Base-by-base conservation (phyloP, 2,329 filamentous ascomycete species). In the Ramichloridium luteum region DNA sequence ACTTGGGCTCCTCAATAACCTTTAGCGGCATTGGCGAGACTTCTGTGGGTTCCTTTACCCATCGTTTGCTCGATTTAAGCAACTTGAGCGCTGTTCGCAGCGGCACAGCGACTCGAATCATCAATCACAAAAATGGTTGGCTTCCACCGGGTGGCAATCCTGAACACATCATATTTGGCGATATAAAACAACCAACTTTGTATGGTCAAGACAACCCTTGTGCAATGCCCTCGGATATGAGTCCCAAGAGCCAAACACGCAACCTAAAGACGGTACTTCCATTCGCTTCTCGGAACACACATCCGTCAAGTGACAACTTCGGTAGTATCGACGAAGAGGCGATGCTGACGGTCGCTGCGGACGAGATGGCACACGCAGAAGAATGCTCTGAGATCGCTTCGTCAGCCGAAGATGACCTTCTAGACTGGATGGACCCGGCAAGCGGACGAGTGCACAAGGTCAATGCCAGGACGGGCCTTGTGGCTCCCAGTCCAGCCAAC, bases 371-470 rank as follows among this genome's bases (percentile, higher is more conserved):
- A 14, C 16, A 11, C 3, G 20, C 14, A 5, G 10, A 30, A 8
- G 17, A 16, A 11, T 25, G 8, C n/a, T 3, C 30, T 5, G 18
- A 17, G 6, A 17, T n/a, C 13, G 31, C 13, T 14, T 14, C 15
- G 12, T 18, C 12, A 13, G 30, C 13, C 9, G 39, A 45, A 22
- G 60, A 61, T 29, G 48, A 49, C n/a, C 51, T 56, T 1, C 49
- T 72, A 0, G 37, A 55, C 11, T 84, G 79, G 79, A 61, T 59
- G 1, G 71, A 84, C 43, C 75, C 77, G 0, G 46, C 56, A 6
- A 80, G 72, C 1, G 68, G 65, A 40, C 56, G 67, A 36, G 58
- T 43, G 1, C 64, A 62, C 27, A 34, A 59, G 2, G 51, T 80
- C n/a, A 69, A 77, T 40, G 46, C 60, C 4, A 62, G 67, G 13